Evolutionary conservation across 495 filamentous ascomycete species (phyloP).

Genomic region (Penicillium silybi): DNA sequence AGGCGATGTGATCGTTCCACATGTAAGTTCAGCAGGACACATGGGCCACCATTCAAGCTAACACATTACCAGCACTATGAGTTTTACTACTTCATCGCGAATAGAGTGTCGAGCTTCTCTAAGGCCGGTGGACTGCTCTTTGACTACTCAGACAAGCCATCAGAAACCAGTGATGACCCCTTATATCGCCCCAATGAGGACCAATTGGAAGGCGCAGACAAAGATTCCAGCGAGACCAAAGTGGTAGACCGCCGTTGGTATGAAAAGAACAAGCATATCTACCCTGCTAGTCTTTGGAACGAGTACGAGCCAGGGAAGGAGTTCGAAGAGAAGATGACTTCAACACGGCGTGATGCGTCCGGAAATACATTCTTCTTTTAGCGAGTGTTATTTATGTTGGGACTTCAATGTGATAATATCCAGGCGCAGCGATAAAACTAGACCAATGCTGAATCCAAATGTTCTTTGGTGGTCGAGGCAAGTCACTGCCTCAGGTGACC

Average conservation of each 20-base stretch:
- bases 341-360: conserved; percentile 66
- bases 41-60: conserved; percentile 7
- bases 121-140: conserved; percentile 59
- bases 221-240: conserved; percentile 83
- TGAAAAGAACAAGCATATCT: conserved; percentile 95
- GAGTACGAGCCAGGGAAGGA: conserved; percentile 89
- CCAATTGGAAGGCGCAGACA: conserved; percentile 68
- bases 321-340: conserved; percentile 67
- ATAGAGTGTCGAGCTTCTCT: conserved; percentile 68
- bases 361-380: conserved; percentile 95
- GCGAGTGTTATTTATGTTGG: conserved; percentile 1
- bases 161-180: conserved; percentile 36
- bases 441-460: conserved; percentile 9
- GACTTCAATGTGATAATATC: conserved; percentile 4
- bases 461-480: conserved; percentile 1
- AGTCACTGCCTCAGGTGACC: conserved; percentile 14
- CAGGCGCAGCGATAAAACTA: conserved; percentile 13
- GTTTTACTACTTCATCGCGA: conserved; percentile 94
- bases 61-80: conserved; percentile 73
- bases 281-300: conserved; percentile 92
- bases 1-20: conserved; percentile 88
- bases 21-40: conserved; percentile 55
- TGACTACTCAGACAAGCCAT: conserved; percentile 63
- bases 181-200: conserved; percentile 44
- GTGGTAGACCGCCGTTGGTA: conserved; percentile 97